phyloP scores from a whole-genome alignment of 2,329 filamentous ascomycete species.

The Massarina eburnea region DNA sequence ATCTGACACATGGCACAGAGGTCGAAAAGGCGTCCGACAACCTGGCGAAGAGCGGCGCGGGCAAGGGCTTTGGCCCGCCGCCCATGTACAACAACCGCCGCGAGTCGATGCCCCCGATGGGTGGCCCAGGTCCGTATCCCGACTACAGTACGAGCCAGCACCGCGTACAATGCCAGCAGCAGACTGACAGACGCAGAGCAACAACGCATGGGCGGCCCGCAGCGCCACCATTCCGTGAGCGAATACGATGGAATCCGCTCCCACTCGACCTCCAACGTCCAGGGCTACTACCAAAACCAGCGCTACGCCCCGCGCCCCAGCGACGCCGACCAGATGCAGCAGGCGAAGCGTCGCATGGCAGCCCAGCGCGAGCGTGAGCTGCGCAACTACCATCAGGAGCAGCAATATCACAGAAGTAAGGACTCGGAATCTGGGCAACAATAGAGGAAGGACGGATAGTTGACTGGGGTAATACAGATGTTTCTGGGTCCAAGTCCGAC shows the following conservation, averaged over 20 bases:
- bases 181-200: constrained; percentile 58
- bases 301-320: constrained; percentile 84
- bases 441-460: constrained; percentile 46
- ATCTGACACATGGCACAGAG: constrained; percentile 59
- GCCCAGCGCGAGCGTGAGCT: constrained; percentile 98
- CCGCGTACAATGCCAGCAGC: constrained; percentile 4
- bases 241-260: constrained; percentile 79
- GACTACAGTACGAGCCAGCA: constrained; percentile 57
- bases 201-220: constrained; percentile 65
- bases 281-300: constrained; percentile 93
- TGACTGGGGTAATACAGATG: constrained; percentile 66
- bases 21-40: constrained; percentile 96
- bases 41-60: constrained; percentile 80
- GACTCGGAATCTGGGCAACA: constrained; percentile 73
- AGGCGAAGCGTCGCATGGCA: constrained; percentile 98
- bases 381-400: constrained; percentile 99
- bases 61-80: constrained; percentile 70
- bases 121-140: constrained; percentile 58
- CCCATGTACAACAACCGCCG: constrained; percentile 64
- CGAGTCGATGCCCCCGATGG: constrained; percentile 73
- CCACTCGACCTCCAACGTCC: constrained; percentile 75
- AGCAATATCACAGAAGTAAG: constrained; percentile 99
- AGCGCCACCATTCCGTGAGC: constrained; percentile 81
- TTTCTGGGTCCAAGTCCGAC: constrained; percentile 77
- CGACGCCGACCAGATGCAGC: constrained; percentile 98